These are phyloP conservation scores for Gymnopilus dilepis DNA, from an alignment of 768 basidiomycete genomes.

Conservation along the genomic window DNA sequence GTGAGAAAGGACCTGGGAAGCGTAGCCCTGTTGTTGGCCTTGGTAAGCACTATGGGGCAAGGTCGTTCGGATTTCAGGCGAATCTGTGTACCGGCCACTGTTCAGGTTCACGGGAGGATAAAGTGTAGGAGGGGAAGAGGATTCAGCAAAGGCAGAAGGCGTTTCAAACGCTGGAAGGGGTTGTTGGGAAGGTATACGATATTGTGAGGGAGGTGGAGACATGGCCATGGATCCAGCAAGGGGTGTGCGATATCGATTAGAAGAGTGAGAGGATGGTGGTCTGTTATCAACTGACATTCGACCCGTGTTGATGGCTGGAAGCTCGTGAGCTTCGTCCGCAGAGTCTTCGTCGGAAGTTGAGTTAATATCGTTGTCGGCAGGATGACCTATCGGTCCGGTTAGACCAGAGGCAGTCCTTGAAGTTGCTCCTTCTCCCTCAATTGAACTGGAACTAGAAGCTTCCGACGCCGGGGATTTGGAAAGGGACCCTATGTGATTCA, in stretches of 20 bases:
- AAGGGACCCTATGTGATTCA: slow-evolving; percentile 42
- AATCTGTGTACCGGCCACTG: slow-evolving; percentile 42
- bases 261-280: slow-evolving; percentile 80
- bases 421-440: slow-evolving; percentile 41
- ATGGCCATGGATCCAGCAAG: slow-evolving; percentile 64
- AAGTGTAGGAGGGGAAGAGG: slow-evolving; percentile 43
- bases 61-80: slow-evolving; percentile 41
- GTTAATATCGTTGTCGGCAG: slow-evolving; percentile 40
- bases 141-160: slow-evolving; percentile 71
- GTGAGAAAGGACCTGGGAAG: slow-evolving; percentile 37
- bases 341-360: slow-evolving; percentile 51
- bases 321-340: slow-evolving; percentile 53
- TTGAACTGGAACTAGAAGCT: slow-evolving; percentile 68
- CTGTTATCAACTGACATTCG: slow-evolving; percentile 46
- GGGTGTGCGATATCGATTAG: slow-evolving; percentile 80
- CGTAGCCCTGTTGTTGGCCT: slow-evolving; percentile 38
- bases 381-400: slow-evolving; percentile 13
- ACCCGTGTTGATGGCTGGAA: slow-evolving; percentile 37
- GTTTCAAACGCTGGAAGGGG: slow-evolving; percentile 75
- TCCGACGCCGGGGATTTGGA: slow-evolving; percentile 60
- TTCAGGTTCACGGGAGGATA: slow-evolving; percentile 43
- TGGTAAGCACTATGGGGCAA: slow-evolving; percentile 45
- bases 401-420: slow-evolving; percentile 5
- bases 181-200: slow-evolving; percentile 63
- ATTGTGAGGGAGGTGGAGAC: slow-evolving; percentile 55